phyloP scores from a whole-genome alignment of 176 grass and related monocot genomes.

The Neostapfia colusana region DNA sequence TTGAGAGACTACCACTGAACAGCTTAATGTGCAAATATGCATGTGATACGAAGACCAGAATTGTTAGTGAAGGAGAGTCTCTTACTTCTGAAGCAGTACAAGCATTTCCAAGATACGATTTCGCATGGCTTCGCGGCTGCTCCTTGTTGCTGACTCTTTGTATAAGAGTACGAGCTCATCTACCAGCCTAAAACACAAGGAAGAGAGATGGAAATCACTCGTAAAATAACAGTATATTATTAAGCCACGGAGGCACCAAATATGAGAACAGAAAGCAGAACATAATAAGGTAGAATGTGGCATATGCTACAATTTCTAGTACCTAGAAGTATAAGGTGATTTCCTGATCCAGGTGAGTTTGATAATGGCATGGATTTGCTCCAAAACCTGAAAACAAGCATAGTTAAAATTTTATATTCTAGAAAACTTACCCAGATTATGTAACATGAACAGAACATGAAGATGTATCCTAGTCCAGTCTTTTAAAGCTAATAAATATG shows the following conservation, averaged over 20 bases:
- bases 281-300: background rate
- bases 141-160: slow-evolving; percentile 79
- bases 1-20: slow-evolving; percentile 11
- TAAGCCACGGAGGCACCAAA: background rate
- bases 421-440: slow-evolving; percentile 6
- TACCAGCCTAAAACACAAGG: slow-evolving; percentile 56
- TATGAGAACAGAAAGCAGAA: background rate
- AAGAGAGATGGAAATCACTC: background rate
- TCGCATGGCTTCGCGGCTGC: slow-evolving; percentile 51
- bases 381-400: slow-evolving; percentile 56
- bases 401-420: background rate
- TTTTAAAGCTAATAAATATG: background rate
- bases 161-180: slow-evolving; percentile 80
- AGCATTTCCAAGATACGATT: slow-evolving; percentile 57
- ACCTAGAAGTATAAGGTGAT: slow-evolving; percentile 78
- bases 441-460: slow-evolving; percentile 2
- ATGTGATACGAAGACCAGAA: background rate
- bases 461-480: background rate
- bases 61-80: background rate
- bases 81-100: slow-evolving; percentile 69
- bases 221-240: background rate
- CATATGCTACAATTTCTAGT: slow-evolving; percentile 5
- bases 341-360: slow-evolving; percentile 88
- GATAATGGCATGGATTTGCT: slow-evolving; percentile 58
- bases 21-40: background rate